Conservation (phyloP, 2,329 filamentous ascomycete genomes). For the Sporothrix dimorphospora region DNA sequence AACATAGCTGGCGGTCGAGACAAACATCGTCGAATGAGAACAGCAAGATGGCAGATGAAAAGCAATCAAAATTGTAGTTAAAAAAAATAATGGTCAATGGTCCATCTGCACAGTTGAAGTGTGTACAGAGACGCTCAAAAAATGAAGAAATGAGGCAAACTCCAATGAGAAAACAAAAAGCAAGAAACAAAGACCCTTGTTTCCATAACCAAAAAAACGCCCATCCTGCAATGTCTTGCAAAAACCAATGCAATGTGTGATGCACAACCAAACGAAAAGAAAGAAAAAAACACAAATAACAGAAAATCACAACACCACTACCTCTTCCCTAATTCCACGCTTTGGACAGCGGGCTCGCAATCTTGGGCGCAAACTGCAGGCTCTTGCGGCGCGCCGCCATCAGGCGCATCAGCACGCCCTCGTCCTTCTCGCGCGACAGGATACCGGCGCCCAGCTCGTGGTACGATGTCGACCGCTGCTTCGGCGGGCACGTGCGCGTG, state of each 20-base stretch:
- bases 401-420: conserved; percentile 62
- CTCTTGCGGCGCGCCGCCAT: conserved; percentile 77
- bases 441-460: conserved; percentile 50
- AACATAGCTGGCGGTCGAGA: background rate
- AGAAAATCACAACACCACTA: background rate
- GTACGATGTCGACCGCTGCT: conserved; percentile 43
- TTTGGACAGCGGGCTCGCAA: conserved; percentile 70
- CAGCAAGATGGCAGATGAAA: background rate
- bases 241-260: background rate
- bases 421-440: conserved; percentile 56
- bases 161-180: background rate
- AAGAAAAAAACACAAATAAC: background rate
- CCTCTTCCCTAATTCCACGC: conserved; percentile 48
- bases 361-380: conserved; percentile 74
- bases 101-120: background rate
- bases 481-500: conserved; percentile 60
- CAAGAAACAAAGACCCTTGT: background rate
- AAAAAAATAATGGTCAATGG: background rate
- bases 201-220: background rate
- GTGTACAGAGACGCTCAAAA: background rate
- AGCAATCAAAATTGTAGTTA: conserved; percentile 3
- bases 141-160: background rate
- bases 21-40: background rate
- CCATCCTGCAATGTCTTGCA: background rate
- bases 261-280: background rate